These are phyloP conservation scores for Styphnolobium japonicum DNA, from an alignment of 306 rosid genomes.

Conservation along the genomic window DNA sequence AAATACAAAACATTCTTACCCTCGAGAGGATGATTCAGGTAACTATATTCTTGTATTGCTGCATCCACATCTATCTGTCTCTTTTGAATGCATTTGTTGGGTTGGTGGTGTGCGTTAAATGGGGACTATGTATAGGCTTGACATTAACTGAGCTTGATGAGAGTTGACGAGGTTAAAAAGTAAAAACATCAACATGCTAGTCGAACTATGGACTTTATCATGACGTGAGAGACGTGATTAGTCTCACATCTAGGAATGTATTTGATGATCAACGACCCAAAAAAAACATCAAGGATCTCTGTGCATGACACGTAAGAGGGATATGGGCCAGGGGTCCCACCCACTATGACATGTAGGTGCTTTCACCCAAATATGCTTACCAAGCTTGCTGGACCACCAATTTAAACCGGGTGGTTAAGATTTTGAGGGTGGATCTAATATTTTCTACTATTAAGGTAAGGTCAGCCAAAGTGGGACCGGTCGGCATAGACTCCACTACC, in stretches of 20 bases:
- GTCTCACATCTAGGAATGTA: too few species aligned
- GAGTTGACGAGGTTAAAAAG: not conserved
- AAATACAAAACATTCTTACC: conserved; percentile 8
- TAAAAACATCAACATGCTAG: too few species aligned
- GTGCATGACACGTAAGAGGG: conserved; percentile 24
- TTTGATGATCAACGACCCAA: too few species aligned
- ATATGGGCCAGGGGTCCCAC: conserved; percentile 29
- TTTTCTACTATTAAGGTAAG: conserved; percentile 26
- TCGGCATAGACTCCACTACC: not conserved
- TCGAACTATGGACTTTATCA: too few species aligned
- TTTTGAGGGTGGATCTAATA: conserved; percentile 48
- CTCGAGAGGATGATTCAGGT: too few species aligned
- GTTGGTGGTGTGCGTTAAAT: conserved; percentile 24
- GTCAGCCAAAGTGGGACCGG: conserved; percentile 42
- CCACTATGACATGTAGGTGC: not conserved
- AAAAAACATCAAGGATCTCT: not conserved
- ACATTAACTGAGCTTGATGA: not conserved
- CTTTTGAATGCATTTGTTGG: conserved; percentile 10
- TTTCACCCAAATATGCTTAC: not conserved
- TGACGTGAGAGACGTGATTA: too few species aligned
- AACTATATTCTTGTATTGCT: too few species aligned
- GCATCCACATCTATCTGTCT: too few species aligned
- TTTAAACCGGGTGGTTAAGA: conserved; percentile 55
- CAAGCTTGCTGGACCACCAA: conserved; percentile 28
- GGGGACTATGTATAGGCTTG: too few species aligned